Percentiles rank a stretch among this genome's conserved stretches.
Evolutionary conservation across 2,329 filamentous ascomycete genomes (phyloP).

Genomic region (Aspergillus candidus): DNA sequence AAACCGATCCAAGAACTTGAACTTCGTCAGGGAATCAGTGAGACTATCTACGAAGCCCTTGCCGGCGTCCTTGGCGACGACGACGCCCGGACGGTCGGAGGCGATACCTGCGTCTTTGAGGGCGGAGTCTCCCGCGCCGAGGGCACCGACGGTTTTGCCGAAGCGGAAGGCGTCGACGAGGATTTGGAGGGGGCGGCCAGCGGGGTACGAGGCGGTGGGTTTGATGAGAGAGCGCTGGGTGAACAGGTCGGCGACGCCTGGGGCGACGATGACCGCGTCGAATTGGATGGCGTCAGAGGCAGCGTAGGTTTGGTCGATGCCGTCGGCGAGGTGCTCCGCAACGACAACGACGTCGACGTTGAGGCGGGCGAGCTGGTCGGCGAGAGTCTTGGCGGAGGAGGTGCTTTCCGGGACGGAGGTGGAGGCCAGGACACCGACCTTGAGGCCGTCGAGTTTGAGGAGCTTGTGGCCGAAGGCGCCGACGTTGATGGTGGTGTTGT

Average conservation of each 20-base stretch:
- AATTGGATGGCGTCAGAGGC: constrained; percentile 50
- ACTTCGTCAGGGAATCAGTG: constrained; percentile 56
- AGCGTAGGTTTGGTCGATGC: constrained; percentile 60
- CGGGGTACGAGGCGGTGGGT: constrained; percentile 46
- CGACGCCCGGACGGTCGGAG: constrained; percentile 31
- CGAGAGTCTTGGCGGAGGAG: constrained; percentile 47
- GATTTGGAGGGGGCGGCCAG: constrained; percentile 58
- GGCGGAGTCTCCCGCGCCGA: constrained; percentile 44
- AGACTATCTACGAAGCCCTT: constrained; percentile 42
- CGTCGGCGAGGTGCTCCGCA: constrained; percentile 50
- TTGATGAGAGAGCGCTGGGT: constrained; percentile 17
- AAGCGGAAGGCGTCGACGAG: constrained; percentile 58
- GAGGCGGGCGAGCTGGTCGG: constrained; percentile 28
- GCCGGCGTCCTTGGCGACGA: constrained; percentile 25
- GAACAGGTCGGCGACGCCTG: constrained; percentile 52
- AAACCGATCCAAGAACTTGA: constrained; percentile 62
- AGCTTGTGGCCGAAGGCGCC: constrained; percentile 55
- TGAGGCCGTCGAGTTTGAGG: constrained; percentile 56
- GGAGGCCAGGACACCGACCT: constrained; percentile 57
- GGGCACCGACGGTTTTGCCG: constrained; percentile 62
- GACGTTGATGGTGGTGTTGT: constrained; percentile 58
- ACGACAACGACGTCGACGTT: constrained; percentile 57
- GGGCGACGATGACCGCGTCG: constrained; percentile 50
- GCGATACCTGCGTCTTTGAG: constrained; percentile 43
- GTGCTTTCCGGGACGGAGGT: constrained; percentile 41